These are phyloP conservation scores for Hansfordia pulvinata DNA, from an alignment of 2,329 filamentous ascomycete genomes.

Conservation along the genomic window DNA sequence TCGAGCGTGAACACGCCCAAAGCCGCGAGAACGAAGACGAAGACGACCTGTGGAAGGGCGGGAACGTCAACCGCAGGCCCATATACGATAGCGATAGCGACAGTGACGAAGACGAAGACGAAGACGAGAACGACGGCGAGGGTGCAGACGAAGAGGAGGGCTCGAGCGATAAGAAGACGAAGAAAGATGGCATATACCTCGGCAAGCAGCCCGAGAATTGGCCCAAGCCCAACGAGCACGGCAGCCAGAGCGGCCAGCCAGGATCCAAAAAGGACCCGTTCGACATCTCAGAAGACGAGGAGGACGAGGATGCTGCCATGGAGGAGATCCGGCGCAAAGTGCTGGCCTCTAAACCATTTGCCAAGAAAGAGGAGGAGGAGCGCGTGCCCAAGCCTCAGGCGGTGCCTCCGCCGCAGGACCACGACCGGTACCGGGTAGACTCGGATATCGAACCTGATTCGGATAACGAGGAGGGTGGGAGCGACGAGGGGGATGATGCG, in stretches of 20 bases:
- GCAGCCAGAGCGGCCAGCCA: conserved; percentile 8
- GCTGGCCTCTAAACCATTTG: conserved; percentile 81
- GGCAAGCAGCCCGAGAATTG: conserved; percentile 34
- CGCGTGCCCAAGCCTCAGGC: conserved; percentile 45
- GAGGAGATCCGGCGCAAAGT: conserved; percentile 81
- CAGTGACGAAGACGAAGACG: conserved; percentile 33
- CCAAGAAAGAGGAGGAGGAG: conserved; percentile 35
- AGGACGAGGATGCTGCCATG: conserved; percentile 71
- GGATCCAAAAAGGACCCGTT: conserved; percentile 47
- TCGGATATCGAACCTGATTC: conserved; percentile 60
- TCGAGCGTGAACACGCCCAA: conserved; percentile 81
- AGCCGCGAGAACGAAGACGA: conserved; percentile 54
- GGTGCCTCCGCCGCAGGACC: conserved; percentile 43
- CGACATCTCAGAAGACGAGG: conserved; percentile 66
- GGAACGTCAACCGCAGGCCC: conserved; percentile 65
- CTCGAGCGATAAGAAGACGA: conserved; percentile 28
- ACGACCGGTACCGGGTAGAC: conserved; percentile 38
- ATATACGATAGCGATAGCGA: conserved; percentile 36
- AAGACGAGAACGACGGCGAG: conserved; percentile 28
- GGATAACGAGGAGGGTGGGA: conserved; percentile 39
- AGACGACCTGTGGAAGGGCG: conserved; percentile 78
- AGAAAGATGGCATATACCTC: conserved; percentile 44
- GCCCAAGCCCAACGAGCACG: conserved; percentile 15
- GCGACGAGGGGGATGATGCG: conserved; percentile 57
- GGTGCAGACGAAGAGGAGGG: conserved; percentile 29